Percentiles rank a stretch among this genome's conserved stretches.
Conservation (phyloP, 1,284 basidiomycete genomes). For the Meira miltonrushii region DNA sequence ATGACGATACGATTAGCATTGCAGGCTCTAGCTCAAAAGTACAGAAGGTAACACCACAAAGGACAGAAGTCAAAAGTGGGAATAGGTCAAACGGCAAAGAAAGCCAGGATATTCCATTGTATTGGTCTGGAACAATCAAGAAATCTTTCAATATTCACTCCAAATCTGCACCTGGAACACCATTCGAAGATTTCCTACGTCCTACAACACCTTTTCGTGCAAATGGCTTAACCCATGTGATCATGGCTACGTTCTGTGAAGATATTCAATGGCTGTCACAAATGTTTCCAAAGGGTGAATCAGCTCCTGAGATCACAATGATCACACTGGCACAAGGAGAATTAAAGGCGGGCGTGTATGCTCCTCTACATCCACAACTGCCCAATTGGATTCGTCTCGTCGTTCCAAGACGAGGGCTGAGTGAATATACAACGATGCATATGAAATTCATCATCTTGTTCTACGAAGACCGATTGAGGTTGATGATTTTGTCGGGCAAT, state of each 20-base stretch:
- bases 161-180: slow-evolving; percentile 17
- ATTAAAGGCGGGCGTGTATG: slow-evolving; percentile 2
- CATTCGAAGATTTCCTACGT: slow-evolving; percentile 26
- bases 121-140: not conserved
- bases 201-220: slow-evolving; percentile 25
- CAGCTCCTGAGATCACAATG: slow-evolving; percentile 26
- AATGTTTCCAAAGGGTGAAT: slow-evolving; percentile 26
- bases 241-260: slow-evolving; percentile 40
- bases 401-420: slow-evolving; percentile 10
- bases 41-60: not conserved
- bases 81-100: not conserved
- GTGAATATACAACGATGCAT: slow-evolving; percentile 22
- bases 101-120: not conserved
- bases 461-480: slow-evolving; percentile 27
- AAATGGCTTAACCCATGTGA: slow-evolving; percentile 24
- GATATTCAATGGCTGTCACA: slow-evolving; percentile 44
- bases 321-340: slow-evolving; percentile 14
- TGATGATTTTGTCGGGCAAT: slow-evolving; percentile 42
- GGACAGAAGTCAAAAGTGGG: too few relatives aligned
- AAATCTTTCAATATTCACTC: slow-evolving; percentile 8
- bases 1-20: slow-evolving; percentile 7
- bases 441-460: slow-evolving; percentile 38
- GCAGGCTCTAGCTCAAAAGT: not conserved
- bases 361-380: slow-evolving; percentile 4
- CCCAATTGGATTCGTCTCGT: slow-evolving; percentile 10